Conservation (phyloP, 225 moss, liverwort and hornwort species). For the Climacium dendroides region DNA sequence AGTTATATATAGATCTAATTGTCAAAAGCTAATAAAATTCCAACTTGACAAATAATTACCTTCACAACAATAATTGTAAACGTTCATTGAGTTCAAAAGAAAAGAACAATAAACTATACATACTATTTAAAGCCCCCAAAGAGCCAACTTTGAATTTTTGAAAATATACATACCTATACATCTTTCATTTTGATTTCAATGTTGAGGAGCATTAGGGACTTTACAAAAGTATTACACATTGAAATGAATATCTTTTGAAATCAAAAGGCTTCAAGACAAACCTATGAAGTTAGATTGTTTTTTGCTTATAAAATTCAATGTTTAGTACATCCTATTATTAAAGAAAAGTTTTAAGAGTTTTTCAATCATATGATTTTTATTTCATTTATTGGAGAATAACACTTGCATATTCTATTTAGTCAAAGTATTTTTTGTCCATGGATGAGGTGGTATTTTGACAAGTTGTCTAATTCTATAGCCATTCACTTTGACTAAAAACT, state of each 20-base stretch:
- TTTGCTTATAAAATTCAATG: neutral
- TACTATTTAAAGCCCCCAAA: no score
- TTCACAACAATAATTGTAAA: neutral
- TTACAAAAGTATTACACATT: no score
- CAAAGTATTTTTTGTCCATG: neutral
- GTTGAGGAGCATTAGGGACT: no score
- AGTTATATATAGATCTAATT: neutral
- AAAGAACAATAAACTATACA: no score
- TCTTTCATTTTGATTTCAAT: no score
- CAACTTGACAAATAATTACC: neutral
- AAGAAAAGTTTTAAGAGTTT: neutral
- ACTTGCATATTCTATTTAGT: no score
- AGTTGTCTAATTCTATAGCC: accelerated
- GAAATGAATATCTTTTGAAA: no score
- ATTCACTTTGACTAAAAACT: neutral
- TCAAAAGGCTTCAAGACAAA: no score
- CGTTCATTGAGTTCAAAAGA: no score
- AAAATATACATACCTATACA: neutral
- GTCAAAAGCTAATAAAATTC: neutral
- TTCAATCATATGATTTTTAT: neutral
- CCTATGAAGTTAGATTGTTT: neutral
- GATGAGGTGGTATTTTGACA: no score
- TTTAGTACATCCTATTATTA: neutral
- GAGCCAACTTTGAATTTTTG: neutral
- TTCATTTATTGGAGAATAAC: neutral